Conservation (phyloP, 2,329 filamentous ascomycete genomes). For the Diaporthe caulivora region DNA sequence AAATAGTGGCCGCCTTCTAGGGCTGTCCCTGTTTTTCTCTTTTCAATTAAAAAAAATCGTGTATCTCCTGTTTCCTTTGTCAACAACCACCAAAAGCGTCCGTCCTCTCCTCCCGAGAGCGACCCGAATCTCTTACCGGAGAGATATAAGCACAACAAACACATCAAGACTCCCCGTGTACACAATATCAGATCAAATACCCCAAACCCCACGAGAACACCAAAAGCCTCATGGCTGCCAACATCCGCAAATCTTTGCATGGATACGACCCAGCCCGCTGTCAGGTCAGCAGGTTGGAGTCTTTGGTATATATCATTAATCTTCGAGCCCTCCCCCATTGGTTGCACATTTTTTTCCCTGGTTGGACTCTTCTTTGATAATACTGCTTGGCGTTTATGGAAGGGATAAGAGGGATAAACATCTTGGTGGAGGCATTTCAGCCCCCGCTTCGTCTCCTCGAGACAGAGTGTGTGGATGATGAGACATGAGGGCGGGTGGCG, state of each 20-base stretch:
- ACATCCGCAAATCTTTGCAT: conserved; percentile 21
- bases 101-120: conserved; percentile 39
- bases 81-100: conserved; percentile 38
- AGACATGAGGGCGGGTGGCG: conserved; percentile 11
- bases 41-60: conserved; percentile 18
- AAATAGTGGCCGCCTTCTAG: conserved; percentile 15
- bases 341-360: not conserved
- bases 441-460: not conserved
- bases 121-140: conserved; percentile 39
- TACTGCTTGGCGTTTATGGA: conserved; percentile 33
- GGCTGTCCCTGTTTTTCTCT: conserved; percentile 13
- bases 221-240: conserved; percentile 11
- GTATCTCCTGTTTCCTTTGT: conserved; percentile 36
- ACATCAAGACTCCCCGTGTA: not conserved
- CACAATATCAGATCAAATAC: conserved; percentile 8
- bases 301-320: conserved; percentile 36
- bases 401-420: conserved; percentile 8
- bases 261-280: conserved; percentile 22
- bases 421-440: not conserved
- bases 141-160: conserved; percentile 35
- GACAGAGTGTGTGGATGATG: not conserved
- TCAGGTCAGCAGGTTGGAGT: conserved; percentile 15
- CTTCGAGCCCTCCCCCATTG: conserved; percentile 4
- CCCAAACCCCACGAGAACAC: not conserved
- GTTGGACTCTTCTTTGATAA: conserved; percentile 7